phyloP scores from a whole-genome alignment of 768 basidiomycete species.

The Hericium alpestre region DNA sequence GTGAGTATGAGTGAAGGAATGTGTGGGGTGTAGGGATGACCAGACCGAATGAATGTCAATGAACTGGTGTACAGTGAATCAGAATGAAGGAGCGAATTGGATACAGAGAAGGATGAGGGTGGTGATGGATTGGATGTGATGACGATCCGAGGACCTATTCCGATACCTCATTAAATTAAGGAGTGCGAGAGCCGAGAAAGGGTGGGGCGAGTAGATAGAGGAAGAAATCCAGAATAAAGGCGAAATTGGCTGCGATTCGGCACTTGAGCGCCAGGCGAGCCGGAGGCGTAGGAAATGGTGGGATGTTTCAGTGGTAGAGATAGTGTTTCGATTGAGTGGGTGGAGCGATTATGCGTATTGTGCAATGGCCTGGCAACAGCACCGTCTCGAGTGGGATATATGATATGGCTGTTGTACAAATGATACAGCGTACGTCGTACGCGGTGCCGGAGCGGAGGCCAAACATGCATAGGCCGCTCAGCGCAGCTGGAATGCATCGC shows the following conservation, averaged over 20 bases:
- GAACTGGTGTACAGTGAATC: not conserved
- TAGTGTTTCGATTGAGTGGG: not conserved
- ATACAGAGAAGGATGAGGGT: not conserved
- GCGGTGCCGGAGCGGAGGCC: not conserved
- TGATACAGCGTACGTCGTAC: not conserved
- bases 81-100: not conserved
- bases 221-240: not conserved
- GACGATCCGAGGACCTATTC: not conserved
- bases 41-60: no score
- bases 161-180: not conserved
- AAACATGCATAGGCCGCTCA: slow-evolving; percentile 19
- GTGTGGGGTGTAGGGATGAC: no score
- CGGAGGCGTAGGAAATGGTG: not conserved
- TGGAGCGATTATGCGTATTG: not conserved
- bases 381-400: not conserved
- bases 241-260: not conserved
- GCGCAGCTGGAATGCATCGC: slow-evolving; percentile 62
- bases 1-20: no score
- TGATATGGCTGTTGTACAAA: not conserved
- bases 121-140: not conserved
- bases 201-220: not conserved
- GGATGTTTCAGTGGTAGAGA: not conserved
- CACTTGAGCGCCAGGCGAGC: not conserved
- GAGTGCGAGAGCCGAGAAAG: not conserved
- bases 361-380: not conserved